phyloP scores from a whole-genome alignment of 2,329 filamentous ascomycete species.

The Zasmidium citrigriseum region DNA sequence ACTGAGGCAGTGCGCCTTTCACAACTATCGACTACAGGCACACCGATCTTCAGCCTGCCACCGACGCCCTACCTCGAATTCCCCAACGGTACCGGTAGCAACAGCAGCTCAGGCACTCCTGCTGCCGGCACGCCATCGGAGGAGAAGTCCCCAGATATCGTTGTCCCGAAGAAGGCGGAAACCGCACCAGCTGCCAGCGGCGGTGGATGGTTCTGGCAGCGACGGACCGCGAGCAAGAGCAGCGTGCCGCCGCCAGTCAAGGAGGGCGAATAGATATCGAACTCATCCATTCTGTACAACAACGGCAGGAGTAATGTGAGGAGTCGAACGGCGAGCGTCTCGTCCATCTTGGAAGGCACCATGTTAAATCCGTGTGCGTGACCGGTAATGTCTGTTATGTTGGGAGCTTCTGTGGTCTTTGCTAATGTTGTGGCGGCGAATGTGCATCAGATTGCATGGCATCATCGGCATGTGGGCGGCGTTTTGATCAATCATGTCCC shows the following conservation, averaged over 20 bases:
- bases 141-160: conserved; percentile 20
- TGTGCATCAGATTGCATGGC: not conserved
- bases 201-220: conserved; percentile 36
- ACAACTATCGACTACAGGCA: conserved; percentile 10
- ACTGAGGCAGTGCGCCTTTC: conserved; percentile 11
- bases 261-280: not conserved
- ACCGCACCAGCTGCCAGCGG: conserved; percentile 15
- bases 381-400: not conserved
- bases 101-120: not conserved
- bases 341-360: not conserved
- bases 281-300: not conserved
- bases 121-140: conserved; percentile 14
- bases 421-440: not conserved
- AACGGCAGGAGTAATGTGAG: too few relatives aligned
- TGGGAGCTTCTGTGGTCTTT: not conserved
- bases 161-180: conserved; percentile 16
- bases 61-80: conserved; percentile 17
- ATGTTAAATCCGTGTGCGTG: not conserved
- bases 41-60: conserved; percentile 21
- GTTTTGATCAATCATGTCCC: not conserved
- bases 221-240: conserved; percentile 30
- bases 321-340: too few relatives aligned
- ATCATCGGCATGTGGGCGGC: not conserved
- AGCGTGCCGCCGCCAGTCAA: not conserved
- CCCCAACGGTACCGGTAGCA: conserved; percentile 4